A percentile compares a stretch with the other conserved stretches of the same genome.
Evolutionary conservation across 371 early-diverging fungal genomes (phyloP).

Genomic region (Mortierella sp.): DNA sequence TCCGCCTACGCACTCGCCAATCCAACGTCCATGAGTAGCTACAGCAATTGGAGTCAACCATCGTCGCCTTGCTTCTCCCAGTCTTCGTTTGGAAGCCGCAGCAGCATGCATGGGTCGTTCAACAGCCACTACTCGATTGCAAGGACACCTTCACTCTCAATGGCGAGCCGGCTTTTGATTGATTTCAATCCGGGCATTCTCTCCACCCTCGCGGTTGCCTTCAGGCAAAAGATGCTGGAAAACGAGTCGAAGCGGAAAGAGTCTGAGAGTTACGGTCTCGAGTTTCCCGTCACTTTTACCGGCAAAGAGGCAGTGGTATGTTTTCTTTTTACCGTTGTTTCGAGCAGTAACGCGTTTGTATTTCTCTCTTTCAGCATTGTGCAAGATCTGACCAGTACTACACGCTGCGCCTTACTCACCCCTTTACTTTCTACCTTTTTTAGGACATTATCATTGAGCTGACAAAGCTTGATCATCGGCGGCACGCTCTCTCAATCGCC

Average conservation of each 20-base stretch:
- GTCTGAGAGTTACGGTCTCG: conserved; percentile 76
- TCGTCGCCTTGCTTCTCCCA: conserved; percentile 21
- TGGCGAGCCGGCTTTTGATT: conserved; percentile 33
- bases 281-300: conserved; percentile 84
- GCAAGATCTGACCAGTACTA: not conserved
- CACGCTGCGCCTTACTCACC: not conserved
- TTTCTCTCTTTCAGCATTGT: not conserved
- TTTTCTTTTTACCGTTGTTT: conserved; percentile 5
- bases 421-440: not conserved
- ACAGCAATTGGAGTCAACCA: conserved; percentile 36
- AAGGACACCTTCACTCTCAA: conserved; percentile 19
- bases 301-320: conserved; percentile 90
- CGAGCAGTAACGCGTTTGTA: conserved; percentile 1
- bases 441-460: conserved; percentile 54
- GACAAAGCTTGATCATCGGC: conserved; percentile 47
- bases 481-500: conserved; percentile 52
- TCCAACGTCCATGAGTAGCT: conserved; percentile 17
- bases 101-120: conserved; percentile 27
- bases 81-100: conserved; percentile 7
- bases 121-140: not conserved
- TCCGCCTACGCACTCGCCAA: conserved; percentile 12
- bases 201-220: conserved; percentile 57
- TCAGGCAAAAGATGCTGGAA: conserved; percentile 48
- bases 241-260: conserved; percentile 48
- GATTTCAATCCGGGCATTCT: conserved; percentile 53